A percentile compares a stretch with the other conserved stretches of the same genome.
phyloP scores from a whole-genome alignment of 1,139 yeast genomes.

The Pichia sp. region DNA sequence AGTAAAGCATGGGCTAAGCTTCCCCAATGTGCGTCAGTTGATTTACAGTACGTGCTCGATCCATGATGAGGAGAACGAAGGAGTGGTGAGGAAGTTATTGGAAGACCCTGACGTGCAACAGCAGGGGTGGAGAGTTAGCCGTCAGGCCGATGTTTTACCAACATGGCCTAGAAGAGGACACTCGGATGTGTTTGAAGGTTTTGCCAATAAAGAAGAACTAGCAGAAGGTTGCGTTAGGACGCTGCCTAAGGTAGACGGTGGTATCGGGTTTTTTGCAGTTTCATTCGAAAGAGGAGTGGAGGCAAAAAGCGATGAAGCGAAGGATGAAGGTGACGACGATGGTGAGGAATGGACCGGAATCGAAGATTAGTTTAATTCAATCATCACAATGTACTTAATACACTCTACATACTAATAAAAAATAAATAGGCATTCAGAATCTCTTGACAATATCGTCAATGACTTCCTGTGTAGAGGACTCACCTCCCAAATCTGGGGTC shows the following conservation, averaged over 20 bases:
- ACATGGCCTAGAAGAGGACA: conserved; percentile 84
- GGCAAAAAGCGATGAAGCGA: neutral
- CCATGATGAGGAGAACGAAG: conserved; percentile 89
- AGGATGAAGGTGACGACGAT: conserved; percentile 7
- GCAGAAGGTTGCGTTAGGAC: conserved; percentile 89
- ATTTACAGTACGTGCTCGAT: conserved; percentile 95
- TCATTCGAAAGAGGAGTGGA: conserved; percentile 50
- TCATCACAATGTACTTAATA: neutral
- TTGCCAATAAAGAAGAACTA: conserved; percentile 44
- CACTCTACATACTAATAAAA: neutral
- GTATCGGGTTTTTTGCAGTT: conserved; percentile 95
- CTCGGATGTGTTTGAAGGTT: conserved; percentile 55
- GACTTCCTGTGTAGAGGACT: conserved; percentile 80
- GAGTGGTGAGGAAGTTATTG: conserved; percentile 76
- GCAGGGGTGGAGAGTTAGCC: conserved; percentile 73
- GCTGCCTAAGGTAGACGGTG: conserved; percentile 79
- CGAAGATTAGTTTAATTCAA: conserved; percentile 5
- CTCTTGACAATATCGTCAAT: conserved; percentile 71
- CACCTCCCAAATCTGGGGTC: conserved; percentile 96
- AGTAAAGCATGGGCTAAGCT: conserved; percentile 80
- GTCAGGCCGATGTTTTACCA: conserved; percentile 64
- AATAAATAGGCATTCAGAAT: conserved; percentile 32
- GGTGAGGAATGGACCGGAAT: conserved; percentile 12
- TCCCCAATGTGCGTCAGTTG: conserved; percentile 72
- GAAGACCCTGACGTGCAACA: conserved; percentile 55